phyloP scores from a whole-genome alignment of 306 rosid species.

The Prunus mume region DNA sequence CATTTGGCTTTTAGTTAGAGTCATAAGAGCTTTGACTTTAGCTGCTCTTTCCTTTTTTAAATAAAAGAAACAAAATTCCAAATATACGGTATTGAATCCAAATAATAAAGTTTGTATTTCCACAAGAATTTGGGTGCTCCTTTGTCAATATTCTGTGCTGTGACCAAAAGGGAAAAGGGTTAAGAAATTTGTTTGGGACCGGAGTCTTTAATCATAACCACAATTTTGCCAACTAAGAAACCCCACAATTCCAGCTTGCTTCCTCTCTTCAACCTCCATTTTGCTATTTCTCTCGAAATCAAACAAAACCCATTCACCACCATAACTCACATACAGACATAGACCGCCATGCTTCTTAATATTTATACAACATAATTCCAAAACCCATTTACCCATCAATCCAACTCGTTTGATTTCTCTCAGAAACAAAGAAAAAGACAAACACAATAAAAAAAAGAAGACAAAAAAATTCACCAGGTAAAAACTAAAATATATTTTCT shows the following conservation, averaged over 20 bases:
- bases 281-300: conserved; percentile 25
- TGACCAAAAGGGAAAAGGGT: neutral
- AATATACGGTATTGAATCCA: neutral
- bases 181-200: conserved; percentile 4
- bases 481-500: neutral
- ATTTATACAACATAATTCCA: neutral
- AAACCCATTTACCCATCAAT: conserved; percentile 2
- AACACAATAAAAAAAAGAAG: neutral
- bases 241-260: conserved; percentile 30
- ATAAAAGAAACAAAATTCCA: neutral
- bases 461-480: neutral
- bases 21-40: neutral
- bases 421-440: neutral
- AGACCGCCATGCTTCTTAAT: neutral
- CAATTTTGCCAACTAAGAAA: conserved; percentile 12
- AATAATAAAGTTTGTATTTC: too few relatives aligned
- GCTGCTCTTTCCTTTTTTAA: neutral
- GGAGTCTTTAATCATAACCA: neutral
- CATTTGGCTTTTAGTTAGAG: too few relatives aligned
- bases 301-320: conserved; percentile 8
- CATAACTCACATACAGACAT: neutral
- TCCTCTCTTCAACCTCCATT: conserved; percentile 18
- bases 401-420: neutral
- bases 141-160: neutral
- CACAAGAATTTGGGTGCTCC: too few relatives aligned